Percentiles rank a stretch among this genome's conserved stretches.
phyloP scores from a whole-genome alignment of 768 basidiomycete species.

The Serendipita sp. region DNA sequence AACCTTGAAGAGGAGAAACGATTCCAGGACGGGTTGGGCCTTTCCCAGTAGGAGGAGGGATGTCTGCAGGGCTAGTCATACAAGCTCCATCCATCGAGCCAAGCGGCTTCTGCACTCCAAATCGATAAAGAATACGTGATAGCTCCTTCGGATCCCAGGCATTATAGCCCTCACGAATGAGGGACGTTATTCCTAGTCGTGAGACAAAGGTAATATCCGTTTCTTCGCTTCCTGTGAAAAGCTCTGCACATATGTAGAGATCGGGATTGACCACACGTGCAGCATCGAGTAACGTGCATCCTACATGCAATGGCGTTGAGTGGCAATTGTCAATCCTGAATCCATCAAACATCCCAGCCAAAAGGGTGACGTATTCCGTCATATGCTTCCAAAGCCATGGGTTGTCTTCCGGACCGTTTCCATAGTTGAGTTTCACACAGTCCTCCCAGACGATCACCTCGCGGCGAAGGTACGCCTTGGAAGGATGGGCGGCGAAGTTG shows the following conservation, averaged over 20 bases:
- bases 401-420: slow-evolving; percentile 59
- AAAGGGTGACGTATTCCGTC: slow-evolving; percentile 60
- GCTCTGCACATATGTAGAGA: slow-evolving; percentile 91
- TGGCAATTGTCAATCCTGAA: slow-evolving; percentile 99
- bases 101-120: slow-evolving; percentile 86
- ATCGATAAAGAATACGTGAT: slow-evolving; percentile 73
- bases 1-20: slow-evolving; percentile 71
- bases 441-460: slow-evolving; percentile 98
- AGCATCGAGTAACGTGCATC: slow-evolving; percentile 83
- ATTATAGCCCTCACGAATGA: slow-evolving; percentile 92
- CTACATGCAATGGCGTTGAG: slow-evolving; percentile 92
- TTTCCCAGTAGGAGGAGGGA: slow-evolving; percentile 68
- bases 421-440: slow-evolving; percentile 96
- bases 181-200: slow-evolving; percentile 80
- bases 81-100: slow-evolving; percentile 92
- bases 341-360: slow-evolving; percentile 79
- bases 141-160: slow-evolving; percentile 80
- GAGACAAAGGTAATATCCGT: slow-evolving; percentile 87
- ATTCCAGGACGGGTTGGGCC: slow-evolving; percentile 60
- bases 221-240: slow-evolving; percentile 91
- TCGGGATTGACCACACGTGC: slow-evolving; percentile 80
- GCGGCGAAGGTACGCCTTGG: slow-evolving; percentile 87
- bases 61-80: slow-evolving; percentile 56
- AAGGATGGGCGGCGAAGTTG: slow-evolving; percentile 85
- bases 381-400: slow-evolving; percentile 95